phyloP scores from a whole-genome alignment of 1,284 basidiomycete species.

The Tilletia setariae region DNA sequence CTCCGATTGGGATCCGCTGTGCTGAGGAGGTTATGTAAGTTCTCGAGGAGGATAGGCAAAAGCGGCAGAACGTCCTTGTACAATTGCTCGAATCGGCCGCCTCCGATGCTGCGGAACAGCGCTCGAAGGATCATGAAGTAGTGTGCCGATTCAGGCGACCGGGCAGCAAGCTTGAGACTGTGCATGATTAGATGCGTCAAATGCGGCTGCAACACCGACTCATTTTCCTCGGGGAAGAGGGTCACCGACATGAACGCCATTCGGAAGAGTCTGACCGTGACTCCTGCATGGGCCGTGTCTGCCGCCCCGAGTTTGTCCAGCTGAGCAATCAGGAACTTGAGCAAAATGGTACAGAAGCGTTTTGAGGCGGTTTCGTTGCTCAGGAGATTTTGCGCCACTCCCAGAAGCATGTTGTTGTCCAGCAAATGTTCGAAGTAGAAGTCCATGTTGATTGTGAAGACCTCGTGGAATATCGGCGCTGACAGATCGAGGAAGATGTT shows the following conservation, averaged over 20 bases:
- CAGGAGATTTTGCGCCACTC: constrained; percentile 83
- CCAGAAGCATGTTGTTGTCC: constrained; percentile 73
- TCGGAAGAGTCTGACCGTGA: constrained; percentile 88
- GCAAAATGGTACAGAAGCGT: constrained; percentile 85
- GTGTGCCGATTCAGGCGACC: constrained; percentile 82
- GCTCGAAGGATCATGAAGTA: constrained; percentile 93
- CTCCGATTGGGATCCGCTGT: constrained; percentile 46
- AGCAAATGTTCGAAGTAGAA: constrained; percentile 50
- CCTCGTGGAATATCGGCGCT: constrained; percentile 51
- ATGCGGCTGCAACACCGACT: constrained; percentile 86
- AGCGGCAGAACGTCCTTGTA: constrained; percentile 97
- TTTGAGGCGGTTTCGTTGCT: constrained; percentile 77
- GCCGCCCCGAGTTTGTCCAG: constrained; percentile 81
- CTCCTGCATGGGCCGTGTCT: constrained; percentile 68
- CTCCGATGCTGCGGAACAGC: constrained; percentile 96
- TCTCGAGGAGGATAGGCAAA: constrained; percentile 94
- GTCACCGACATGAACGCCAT: constrained; percentile 91
- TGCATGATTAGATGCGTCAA: constrained; percentile 93
- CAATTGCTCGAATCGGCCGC: constrained; percentile 86
- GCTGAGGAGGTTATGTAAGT: constrained; percentile 65
- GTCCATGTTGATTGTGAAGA: constrained; percentile 42
- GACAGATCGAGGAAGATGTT: constrained; percentile 57
- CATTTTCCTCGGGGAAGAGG: constrained; percentile 73
- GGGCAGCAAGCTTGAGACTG: constrained; percentile 88
- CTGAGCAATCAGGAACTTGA: constrained; percentile 77